These are phyloP conservation scores for Apostasia ramifera DNA, from an alignment of 106 monocot species.

Conservation along the genomic window DNA sequence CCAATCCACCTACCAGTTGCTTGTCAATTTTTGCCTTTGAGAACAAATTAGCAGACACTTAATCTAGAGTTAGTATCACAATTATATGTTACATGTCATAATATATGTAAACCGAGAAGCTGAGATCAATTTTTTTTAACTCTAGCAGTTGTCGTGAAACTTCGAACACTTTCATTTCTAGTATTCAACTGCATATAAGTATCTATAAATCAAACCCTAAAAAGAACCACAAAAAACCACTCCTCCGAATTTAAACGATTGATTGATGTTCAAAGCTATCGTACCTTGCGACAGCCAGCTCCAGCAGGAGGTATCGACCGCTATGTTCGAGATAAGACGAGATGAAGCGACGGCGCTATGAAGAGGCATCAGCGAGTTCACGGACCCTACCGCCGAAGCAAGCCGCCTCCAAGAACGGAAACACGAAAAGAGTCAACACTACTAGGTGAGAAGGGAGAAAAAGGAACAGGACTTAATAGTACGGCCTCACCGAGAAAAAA, in stretches of 20 bases:
- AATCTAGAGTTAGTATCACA: too few relatives aligned
- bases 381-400: conserved; percentile 18
- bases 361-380: conserved; percentile 43
- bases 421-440: not conserved
- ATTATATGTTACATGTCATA: too few relatives aligned
- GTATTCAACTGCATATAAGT: not conserved
- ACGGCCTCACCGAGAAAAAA: conserved; percentile 11
- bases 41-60: too few relatives aligned
- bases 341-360: conserved; percentile 43
- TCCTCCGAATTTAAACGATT: not conserved
- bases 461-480: not conserved
- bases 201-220: not conserved
- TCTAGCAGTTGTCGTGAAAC: not conserved
- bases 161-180: not conserved
- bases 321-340: conserved; percentile 43
- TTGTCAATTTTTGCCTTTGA: too few relatives aligned
- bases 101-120: not conserved
- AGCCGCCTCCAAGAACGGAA: conserved; percentile 16
- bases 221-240: too few relatives aligned
- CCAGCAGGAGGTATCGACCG: conserved; percentile 51
- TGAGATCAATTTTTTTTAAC: not conserved
- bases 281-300: conserved; percentile 56
- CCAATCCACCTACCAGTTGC: too few relatives aligned
- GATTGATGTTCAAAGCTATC: not conserved
- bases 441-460: not conserved